phyloP scores from a whole-genome alignment of 1,284 basidiomycete species.

The Cutaneotrichosporon daszewskae region DNA sequence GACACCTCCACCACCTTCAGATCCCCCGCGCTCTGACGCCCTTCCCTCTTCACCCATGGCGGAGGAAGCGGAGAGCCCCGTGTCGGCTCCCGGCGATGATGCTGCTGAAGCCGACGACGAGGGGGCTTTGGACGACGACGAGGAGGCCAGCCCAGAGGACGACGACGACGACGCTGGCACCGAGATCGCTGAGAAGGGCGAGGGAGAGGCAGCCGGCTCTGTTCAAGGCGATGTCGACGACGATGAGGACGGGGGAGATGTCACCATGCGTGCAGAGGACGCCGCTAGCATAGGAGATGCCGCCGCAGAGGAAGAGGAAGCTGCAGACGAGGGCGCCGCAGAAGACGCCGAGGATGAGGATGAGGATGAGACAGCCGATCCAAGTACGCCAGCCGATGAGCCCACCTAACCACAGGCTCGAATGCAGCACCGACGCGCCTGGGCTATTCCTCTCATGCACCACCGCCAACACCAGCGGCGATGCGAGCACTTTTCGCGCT shows the following conservation, averaged over 20 bases:
- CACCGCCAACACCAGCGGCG: slow-evolving; percentile 47
- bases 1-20: slow-evolving; percentile 24
- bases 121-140: not conserved
- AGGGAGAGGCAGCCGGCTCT: not conserved
- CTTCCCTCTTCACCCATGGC: slow-evolving; percentile 12
- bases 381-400: not conserved
- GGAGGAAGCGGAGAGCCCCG: not conserved
- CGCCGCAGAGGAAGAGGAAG: not conserved
- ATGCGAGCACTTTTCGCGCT: slow-evolving; percentile 53
- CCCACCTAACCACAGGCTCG: slow-evolving; percentile 9
- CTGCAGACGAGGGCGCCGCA: slow-evolving; percentile 1
- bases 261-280: slow-evolving; percentile 22
- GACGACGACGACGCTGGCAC: not conserved
- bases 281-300: no score
- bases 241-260: slow-evolving; percentile 19
- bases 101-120: not conserved
- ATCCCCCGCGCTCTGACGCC: slow-evolving; percentile 14
- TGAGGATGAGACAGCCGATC: slow-evolving; percentile 15
- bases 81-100: slow-evolving; percentile 2
- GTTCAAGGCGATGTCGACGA: slow-evolving; percentile 1
- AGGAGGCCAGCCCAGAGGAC: not conserved
- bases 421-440: slow-evolving; percentile 1
- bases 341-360: slow-evolving; percentile 7
- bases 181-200: not conserved
- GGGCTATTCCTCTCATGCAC: slow-evolving; percentile 38